phyloP scores from a whole-genome alignment of 345 rosid species.

The Brassica nigra region DNA sequence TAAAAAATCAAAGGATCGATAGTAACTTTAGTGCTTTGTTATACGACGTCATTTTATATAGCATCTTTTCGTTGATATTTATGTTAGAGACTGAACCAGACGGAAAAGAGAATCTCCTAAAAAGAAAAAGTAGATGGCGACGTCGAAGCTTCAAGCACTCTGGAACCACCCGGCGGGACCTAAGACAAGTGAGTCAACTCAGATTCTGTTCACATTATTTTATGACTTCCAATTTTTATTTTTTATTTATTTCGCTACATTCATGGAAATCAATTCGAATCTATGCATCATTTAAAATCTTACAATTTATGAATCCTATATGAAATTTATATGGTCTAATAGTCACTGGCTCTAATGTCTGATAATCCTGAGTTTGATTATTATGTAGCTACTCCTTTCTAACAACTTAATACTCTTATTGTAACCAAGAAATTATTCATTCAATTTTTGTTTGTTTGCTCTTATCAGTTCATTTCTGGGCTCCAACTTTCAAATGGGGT shows the following conservation, averaged over 20 bases:
- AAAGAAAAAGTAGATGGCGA: conserved; percentile 2
- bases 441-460: not conserved
- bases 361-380: not conserved
- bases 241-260: not conserved
- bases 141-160: conserved; percentile 80
- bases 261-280: not conserved
- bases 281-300: not conserved
- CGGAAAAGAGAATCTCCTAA: not conserved
- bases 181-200: conserved; percentile 66
- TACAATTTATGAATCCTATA: not conserved
- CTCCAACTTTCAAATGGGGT: conserved; percentile 59
- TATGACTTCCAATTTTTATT: not conserved
- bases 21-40: not conserved
- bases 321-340: not conserved
- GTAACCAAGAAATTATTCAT: not conserved
- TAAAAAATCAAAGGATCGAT: too few relatives aligned
- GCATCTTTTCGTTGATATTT: not conserved
- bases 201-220: not conserved
- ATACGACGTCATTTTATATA: not conserved
- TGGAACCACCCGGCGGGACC: conserved; percentile 99
- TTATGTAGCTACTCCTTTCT: not conserved
- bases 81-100: not conserved
- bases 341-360: not conserved
- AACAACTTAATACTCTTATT: not conserved
- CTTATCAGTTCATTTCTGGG: conserved; percentile 69